Conservation (phyloP, 1,139 yeast genomes). For the Debaryomycetaceae sp. region DNA sequence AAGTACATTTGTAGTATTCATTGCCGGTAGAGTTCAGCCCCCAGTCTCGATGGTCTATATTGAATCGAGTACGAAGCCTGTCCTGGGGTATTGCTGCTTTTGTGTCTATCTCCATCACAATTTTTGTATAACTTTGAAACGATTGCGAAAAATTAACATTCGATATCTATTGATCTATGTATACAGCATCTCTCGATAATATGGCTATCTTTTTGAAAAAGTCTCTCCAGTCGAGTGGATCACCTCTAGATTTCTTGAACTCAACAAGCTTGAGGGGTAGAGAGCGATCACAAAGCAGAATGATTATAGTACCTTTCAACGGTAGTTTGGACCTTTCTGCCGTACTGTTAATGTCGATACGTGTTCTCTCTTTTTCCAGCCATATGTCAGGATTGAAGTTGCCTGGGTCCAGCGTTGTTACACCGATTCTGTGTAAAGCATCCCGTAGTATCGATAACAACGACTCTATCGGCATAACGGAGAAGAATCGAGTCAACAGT, state of each 20-base stretch:
- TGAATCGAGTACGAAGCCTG: not conserved
- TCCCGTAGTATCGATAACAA: slow-evolving; percentile 36
- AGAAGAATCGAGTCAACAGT: slow-evolving; percentile 48
- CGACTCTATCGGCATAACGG: slow-evolving; percentile 39
- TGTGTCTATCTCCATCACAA: not conserved
- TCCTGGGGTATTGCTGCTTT: not conserved
- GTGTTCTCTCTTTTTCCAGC: not conserved
- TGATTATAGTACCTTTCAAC: slow-evolving; percentile 45
- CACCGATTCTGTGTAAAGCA: slow-evolving; percentile 37
- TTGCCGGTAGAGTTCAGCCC: too few species aligned
- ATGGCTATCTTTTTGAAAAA: slow-evolving; percentile 53
- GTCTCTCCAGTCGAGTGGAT: slow-evolving; percentile 67
- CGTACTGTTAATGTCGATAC: slow-evolving; percentile 5
- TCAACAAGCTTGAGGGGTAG: slow-evolving; percentile 40
- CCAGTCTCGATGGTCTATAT: not conserved
- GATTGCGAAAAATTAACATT: not conserved
- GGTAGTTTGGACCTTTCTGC: slow-evolving; percentile 44
- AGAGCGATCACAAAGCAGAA: slow-evolving; percentile 19
- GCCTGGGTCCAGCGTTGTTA: slow-evolving; percentile 17
- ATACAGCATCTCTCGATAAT: slow-evolving; percentile 50
- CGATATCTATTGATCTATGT: slow-evolving; percentile 15
- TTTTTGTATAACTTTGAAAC: not conserved
- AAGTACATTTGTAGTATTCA: too few species aligned
- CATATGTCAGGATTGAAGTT: slow-evolving; percentile 2
- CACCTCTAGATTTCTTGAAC: slow-evolving; percentile 53